A percentile compares a stretch with the other conserved stretches of the same genome.
Conservation (phyloP, 768 basidiomycete species). For the Chalciporus sphaerocephalus region DNA sequence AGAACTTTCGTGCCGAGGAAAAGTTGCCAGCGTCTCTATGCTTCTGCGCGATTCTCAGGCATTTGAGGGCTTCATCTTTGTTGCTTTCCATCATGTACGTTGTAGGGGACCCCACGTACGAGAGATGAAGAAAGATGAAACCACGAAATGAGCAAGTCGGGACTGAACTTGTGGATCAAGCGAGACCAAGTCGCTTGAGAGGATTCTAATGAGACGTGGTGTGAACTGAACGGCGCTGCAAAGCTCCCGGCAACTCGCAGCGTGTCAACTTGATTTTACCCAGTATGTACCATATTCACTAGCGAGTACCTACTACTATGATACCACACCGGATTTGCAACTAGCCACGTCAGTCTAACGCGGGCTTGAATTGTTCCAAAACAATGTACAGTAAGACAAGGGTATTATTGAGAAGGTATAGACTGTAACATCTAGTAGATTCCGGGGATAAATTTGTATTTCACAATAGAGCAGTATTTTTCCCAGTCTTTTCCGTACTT, state of each 20-base stretch:
- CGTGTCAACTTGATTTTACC: slow-evolving; percentile 9
- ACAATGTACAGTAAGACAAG: slow-evolving; percentile 1
- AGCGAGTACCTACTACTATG: too few relatives aligned
- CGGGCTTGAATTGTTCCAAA: neutral
- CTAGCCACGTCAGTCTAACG: too few relatives aligned
- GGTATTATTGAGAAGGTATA: slow-evolving; percentile 13
- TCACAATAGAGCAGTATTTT: slow-evolving; percentile 79
- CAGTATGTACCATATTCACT: too few relatives aligned
- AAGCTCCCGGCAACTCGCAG: neutral
- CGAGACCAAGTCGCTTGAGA: neutral
- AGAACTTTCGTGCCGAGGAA: slow-evolving; percentile 80
- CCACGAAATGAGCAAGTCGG: slow-evolving; percentile 1
- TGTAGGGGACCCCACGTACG: slow-evolving; percentile 1
- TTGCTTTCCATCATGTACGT: slow-evolving; percentile 68
- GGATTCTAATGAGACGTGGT: slow-evolving; percentile 14
- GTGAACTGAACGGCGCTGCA: slow-evolving; percentile 19
- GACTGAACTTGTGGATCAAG: neutral
- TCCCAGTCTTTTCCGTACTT: slow-evolving; percentile 98
- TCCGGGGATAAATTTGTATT: slow-evolving; percentile 85
- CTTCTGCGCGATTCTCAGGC: slow-evolving; percentile 72
- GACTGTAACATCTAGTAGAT: slow-evolving; percentile 55
- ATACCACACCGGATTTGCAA: too few relatives aligned
- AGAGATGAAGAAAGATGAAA: slow-evolving; percentile 9
- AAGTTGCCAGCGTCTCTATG: slow-evolving; percentile 70
- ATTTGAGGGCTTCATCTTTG: slow-evolving; percentile 84